Evolutionary conservation across 768 basidiomycete species (phyloP).

Genomic region (Suillus brevipes): DNA sequence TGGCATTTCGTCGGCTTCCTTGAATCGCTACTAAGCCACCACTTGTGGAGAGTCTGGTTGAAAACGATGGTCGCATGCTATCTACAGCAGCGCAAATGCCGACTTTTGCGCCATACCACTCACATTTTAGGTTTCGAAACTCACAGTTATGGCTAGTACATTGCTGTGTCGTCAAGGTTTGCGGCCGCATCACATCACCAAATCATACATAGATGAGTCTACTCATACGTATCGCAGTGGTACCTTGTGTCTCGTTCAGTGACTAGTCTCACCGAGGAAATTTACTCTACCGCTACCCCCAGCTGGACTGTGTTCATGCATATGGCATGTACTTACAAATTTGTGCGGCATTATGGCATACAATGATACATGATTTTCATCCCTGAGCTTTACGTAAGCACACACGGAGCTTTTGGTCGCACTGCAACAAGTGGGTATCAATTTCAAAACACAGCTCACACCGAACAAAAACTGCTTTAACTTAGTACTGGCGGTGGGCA

Average conservation of each 20-base stretch:
- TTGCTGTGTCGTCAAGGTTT: background rate
- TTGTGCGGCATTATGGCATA: background rate
- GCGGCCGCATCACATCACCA: background rate
- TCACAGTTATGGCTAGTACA: background rate
- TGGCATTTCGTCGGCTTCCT: background rate
- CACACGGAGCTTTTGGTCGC: slow-evolving; percentile 3
- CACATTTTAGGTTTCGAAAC: background rate
- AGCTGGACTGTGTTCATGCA: background rate
- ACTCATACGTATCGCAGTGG: background rate
- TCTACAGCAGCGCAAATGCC: background rate
- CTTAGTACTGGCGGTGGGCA: slow-evolving; percentile 24
- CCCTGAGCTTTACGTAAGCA: background rate
- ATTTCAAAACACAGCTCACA: slow-evolving; percentile 4
- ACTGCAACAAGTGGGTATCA: slow-evolving; percentile 1
- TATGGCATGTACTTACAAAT: too few species aligned
- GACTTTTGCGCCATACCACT: background rate
- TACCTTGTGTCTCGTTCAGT: background rate
- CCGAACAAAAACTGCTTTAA: slow-evolving; percentile 6
- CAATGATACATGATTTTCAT: slow-evolving; percentile 1
- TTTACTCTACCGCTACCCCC: background rate
- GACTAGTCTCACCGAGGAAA: background rate
- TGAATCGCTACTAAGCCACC: background rate
- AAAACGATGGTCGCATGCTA: background rate
- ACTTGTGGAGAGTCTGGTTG: background rate
- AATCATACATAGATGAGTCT: background rate